Evolutionary conservation across 2,329 filamentous ascomycete genomes (phyloP), one percentile per base, ranked within the genome.

Genomic region (Ophioceras dolichostomum): DNA sequence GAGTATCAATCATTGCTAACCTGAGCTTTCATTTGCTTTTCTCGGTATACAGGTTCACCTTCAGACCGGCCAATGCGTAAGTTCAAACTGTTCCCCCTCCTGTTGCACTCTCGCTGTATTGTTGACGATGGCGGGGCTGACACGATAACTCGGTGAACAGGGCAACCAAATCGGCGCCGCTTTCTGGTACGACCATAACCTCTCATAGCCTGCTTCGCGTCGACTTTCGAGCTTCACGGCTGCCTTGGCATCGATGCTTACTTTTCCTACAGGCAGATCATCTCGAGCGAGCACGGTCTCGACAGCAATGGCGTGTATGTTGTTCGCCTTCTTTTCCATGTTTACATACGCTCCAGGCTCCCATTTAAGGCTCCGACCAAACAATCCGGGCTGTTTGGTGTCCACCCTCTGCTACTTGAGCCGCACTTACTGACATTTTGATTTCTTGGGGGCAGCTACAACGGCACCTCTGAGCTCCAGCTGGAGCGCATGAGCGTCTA

Each of bases 141-240:
- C 30, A 41, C 39, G 67, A 53, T 70, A 57, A 40, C 43, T 46
- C 43, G 48, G 54, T 43, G 45, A 39, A 53, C 56, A 95, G 89
- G 91, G 91, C 79, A 98, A 98, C 83, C 91, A 98, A 85, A 94
- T 96, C 56, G 91, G 91, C 89, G 91, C 91, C 75, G 91, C 91
- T 70, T 98, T 98, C 79, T 98, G 91, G 82, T 85, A 68, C 52
- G 77, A 70, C 42, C 28, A 24, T 13, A 13, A 16, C 33, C 16
- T 38, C n/a, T 18, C 27, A n/a, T 22, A 16, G 12, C 12, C 26
- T 22, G 8, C 13, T 29, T 21, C 26, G 18, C 20, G 10, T n/a
- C 30, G 16, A 38, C 10, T 34, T n/a, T n/a, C n/a, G n/a, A n/a
- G n/a, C n/a, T n/a, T n/a, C n/a, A n/a, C 18, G 8, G 18, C n/a